A percentile compares a stretch with the other conserved stretches of the same genome.
Conservation (phyloP, 202 grass and related monocot species). For the Panicum hallii region DNA sequence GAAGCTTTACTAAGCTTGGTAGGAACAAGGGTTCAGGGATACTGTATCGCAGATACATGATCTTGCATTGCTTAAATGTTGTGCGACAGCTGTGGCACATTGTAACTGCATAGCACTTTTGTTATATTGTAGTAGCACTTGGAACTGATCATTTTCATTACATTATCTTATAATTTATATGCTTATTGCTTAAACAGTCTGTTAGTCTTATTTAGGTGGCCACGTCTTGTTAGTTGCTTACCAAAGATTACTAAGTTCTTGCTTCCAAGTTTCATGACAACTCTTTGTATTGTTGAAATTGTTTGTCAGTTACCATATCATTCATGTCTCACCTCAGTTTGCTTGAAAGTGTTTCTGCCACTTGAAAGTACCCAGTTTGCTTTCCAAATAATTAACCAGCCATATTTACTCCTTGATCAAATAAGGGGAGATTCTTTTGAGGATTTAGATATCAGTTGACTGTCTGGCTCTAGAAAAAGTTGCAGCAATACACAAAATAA, state of each 20-base stretch:
- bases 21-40: conserved; percentile 9
- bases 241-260: background rate
- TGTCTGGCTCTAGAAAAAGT: background rate
- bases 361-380: background rate
- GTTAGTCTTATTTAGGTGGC: conserved; percentile 25
- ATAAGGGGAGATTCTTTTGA: conserved; percentile 4
- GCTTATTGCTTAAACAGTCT: conserved; percentile 7
- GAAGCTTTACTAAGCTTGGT: background rate
- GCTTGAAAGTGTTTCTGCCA: background rate
- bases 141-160: background rate
- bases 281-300: background rate
- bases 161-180: background rate
- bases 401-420: background rate
- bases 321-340: background rate
- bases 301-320: background rate
- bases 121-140: background rate
- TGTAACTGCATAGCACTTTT: conserved; percentile 15
- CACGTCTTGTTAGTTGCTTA: conserved; percentile 6
- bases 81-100: background rate
- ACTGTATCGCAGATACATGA: background rate
- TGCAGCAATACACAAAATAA: background rate
- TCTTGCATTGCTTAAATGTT: background rate
- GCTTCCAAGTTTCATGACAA: conserved; percentile 7
- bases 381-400: background rate
- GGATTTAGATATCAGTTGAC: conserved; percentile 22